phyloP scores from a whole-genome alignment of 768 basidiomycete genomes.

The Phaffia tasmanica region DNA sequence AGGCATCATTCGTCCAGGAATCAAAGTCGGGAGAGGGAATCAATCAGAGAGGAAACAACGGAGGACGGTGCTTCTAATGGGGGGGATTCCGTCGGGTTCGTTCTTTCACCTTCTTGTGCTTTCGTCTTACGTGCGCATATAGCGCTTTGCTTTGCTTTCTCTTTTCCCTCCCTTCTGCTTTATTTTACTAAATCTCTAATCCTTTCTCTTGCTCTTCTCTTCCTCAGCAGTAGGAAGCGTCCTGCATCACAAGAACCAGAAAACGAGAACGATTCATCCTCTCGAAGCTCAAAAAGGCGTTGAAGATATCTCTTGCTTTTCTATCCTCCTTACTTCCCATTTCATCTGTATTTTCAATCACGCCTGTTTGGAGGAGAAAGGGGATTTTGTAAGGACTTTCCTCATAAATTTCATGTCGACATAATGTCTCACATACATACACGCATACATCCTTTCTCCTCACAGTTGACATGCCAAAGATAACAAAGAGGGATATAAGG shows the following conservation, averaged over 20 bases:
- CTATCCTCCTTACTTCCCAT: too few relatives aligned
- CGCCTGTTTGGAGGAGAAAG: background rate
- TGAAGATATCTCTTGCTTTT: background rate
- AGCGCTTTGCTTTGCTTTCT: background rate
- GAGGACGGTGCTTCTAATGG: background rate
- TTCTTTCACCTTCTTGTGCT: background rate
- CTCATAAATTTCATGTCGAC: background rate
- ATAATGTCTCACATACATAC: background rate
- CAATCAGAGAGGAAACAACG: too few relatives aligned
- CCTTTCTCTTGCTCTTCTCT: background rate
- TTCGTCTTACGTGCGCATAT: background rate
- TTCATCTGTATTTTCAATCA: too few relatives aligned
- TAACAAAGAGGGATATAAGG: too few relatives aligned
- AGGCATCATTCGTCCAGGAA: background rate
- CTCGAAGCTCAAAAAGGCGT: background rate
- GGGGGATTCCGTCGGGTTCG: background rate
- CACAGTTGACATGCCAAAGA: too few relatives aligned
- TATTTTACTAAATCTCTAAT: background rate
- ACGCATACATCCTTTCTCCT: background rate
- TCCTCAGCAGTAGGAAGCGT: conserved; percentile 4
- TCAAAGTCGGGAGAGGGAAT: too few relatives aligned
- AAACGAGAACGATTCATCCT: conserved; percentile 1
- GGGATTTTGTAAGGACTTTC: background rate
- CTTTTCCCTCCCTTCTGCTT: background rate
- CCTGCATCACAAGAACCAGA: conserved; percentile 9